These are phyloP conservation scores for Asterophora lycoperdoides DNA, from an alignment of 768 basidiomycete species.

Conservation along the genomic window DNA sequence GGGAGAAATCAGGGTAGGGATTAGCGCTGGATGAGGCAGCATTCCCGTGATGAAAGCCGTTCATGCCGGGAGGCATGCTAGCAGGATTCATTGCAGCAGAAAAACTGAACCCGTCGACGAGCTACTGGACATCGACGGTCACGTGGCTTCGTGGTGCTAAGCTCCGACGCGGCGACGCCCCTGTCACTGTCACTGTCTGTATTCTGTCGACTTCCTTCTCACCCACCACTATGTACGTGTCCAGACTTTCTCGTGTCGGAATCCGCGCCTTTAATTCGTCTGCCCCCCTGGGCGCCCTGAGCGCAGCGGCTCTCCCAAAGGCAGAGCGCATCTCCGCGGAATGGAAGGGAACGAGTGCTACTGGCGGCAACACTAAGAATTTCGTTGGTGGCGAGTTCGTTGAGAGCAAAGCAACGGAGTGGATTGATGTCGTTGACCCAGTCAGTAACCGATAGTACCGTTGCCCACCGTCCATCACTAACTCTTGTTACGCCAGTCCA, in stretches of 20 bases:
- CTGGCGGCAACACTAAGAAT: constrained; percentile 87
- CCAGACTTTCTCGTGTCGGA: constrained; percentile 25
- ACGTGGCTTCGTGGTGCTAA: constrained; percentile 19
- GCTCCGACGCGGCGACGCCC: no score
- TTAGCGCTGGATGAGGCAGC: constrained; percentile 34
- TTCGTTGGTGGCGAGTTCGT: constrained; percentile 89
- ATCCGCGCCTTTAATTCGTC: constrained; percentile 44
- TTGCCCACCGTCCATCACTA: neutral
- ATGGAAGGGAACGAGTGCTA: constrained; percentile 86
- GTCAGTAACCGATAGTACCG: constrained; percentile 40
- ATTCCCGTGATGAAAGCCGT: constrained; percentile 28
- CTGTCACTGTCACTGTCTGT: no score
- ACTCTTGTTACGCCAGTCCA: constrained; percentile 49
- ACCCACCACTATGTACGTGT: constrained; percentile 27
- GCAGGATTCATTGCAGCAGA: constrained; percentile 20
- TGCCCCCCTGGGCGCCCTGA: constrained; percentile 43
- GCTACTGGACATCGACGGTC: constrained; percentile 4
- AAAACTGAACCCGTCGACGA: constrained; percentile 4
- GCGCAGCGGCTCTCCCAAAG: constrained; percentile 49
- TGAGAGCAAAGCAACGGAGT: constrained; percentile 72
- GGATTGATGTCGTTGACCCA: constrained; percentile 88
- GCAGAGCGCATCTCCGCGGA: constrained; percentile 67
- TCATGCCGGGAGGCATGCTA: constrained; percentile 20
- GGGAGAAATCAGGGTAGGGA: constrained; percentile 26
- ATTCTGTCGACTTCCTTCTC: neutral